Evolutionary conservation across 1,139 yeast species (phyloP), one percentile per base, ranked within the genome.

Genomic region (Taphrina confusa): DNA sequence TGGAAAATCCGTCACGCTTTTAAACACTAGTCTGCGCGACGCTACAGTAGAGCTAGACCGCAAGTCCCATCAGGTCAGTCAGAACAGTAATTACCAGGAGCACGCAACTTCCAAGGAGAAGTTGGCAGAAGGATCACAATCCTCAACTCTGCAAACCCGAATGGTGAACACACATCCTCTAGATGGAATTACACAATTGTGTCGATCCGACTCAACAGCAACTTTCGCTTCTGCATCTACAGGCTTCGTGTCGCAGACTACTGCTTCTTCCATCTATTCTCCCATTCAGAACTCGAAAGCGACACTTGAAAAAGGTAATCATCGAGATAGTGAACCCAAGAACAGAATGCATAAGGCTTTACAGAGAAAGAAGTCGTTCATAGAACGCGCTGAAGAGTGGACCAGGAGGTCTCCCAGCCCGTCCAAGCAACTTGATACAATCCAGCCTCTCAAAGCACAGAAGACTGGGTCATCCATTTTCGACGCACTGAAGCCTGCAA

Each of bases 401-500:
- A 16, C 27, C n/a, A 27, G 60, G 22, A 14, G 44, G 37, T 34
- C 52, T 0, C 37, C 31, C 9, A 37, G 34, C 37, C 42, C 42
- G 12, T 11, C 31, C 8, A 44, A 42, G 34, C 22, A 20, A 11
- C 9, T 34, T 4, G 49, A 39, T 4, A 16, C 44, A 1, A 16
- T 31, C 12, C 34, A 34, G 34, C 40, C 42, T 11, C 51, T 54
- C 16, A 54, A 54, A 16, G 58, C 58, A 6, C 58, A 54, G 14
- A 42, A 30, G 40, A 56, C 54, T 14, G 60, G 54, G 20, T 25
- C 44, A 14, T 46, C 60, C 31, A 56, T 46, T 8, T 46, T 66
- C 64, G 18, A 65, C 67, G 8, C 71, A 68, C 63, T 72, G 74
- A 16, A 65, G 66, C 52, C 66, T 68, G 20, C 70, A 73, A 4